A percentile compares a stretch with the other conserved stretches of the same genome.
phyloP scores from a whole-genome alignment of 345 rosid species.

The Pistacia atlantica region DNA sequence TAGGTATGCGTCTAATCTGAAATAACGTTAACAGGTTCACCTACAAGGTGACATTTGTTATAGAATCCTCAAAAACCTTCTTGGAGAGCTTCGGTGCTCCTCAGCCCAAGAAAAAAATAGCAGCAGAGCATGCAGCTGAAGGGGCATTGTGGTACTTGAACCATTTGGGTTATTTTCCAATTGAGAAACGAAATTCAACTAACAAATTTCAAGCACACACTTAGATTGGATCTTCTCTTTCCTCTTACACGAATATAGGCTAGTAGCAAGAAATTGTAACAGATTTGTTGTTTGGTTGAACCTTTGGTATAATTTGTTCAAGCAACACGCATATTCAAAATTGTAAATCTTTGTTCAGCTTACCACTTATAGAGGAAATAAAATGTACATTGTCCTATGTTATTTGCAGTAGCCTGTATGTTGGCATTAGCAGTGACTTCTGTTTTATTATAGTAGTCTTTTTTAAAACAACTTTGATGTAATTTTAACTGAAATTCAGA shows the following conservation, averaged over 20 bases:
- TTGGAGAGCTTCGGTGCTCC: constrained; percentile 57
- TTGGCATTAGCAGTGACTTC: neutral
- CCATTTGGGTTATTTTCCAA: constrained; percentile 35
- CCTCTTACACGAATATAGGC: neutral
- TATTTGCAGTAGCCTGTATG: neutral
- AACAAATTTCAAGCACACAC: neutral
- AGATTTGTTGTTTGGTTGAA: neutral
- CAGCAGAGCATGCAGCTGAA: constrained; percentile 72
- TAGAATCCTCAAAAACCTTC: constrained; percentile 16
- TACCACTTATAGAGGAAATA: neutral
- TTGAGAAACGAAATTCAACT: constrained; percentile 4
- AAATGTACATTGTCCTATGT: neutral
- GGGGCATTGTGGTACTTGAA: constrained; percentile 70
- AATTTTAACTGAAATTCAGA: neutral
- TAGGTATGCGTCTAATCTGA: neutral
- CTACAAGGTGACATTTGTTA: constrained; percentile 41
- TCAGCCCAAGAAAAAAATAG: constrained; percentile 44
- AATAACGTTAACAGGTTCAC: constrained; percentile 40
- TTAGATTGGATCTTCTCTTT: neutral
- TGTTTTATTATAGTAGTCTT: no score
- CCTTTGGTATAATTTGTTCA: neutral
- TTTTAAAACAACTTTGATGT: no score
- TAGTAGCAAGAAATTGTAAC: neutral
- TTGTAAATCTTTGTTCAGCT: neutral
- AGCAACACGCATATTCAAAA: neutral